Conservation (phyloP, 2,329 filamentous ascomycete species). For the Sporothrix curviconia region DNA sequence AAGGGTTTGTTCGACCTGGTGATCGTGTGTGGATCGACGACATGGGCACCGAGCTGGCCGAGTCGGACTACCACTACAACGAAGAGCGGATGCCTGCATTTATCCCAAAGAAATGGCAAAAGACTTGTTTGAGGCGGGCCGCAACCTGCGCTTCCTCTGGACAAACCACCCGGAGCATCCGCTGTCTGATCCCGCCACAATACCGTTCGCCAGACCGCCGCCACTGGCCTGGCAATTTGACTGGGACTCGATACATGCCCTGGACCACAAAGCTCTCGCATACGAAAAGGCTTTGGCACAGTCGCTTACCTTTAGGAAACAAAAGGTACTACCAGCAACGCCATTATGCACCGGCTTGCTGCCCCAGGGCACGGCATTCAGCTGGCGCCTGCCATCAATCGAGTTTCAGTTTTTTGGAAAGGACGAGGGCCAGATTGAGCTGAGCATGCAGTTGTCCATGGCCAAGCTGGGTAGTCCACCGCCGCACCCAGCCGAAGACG, state of each 20-base stretch:
- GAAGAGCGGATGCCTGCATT: conserved; percentile 63
- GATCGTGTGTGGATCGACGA: conserved; percentile 51
- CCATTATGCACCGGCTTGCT: too few relatives aligned
- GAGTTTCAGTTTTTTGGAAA: conserved; percentile 44
- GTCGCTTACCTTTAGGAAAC: conserved; percentile 23
- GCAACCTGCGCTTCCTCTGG: conserved; percentile 66
- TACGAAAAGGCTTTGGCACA: conserved; percentile 42
- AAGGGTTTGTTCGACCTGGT: conserved; percentile 56
- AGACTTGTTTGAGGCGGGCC: conserved; percentile 71
- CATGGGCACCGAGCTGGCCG: conserved; percentile 49
- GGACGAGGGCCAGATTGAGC: conserved; percentile 40
- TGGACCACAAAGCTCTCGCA: conserved; percentile 53
- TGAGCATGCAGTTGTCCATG: conserved; percentile 46
- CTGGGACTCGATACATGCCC: conserved; percentile 60
- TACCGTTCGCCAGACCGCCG: conserved; percentile 46
- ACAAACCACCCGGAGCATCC: conserved; percentile 65
- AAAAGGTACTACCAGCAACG: neutral
- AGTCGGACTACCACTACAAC: conserved; percentile 58
- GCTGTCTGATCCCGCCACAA: conserved; percentile 47
- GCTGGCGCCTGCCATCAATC: conserved; percentile 15
- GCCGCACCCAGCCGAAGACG: conserved; percentile 25
- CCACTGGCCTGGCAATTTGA: conserved; percentile 61
- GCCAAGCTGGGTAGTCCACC: conserved; percentile 34
- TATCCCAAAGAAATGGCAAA: conserved; percentile 60
- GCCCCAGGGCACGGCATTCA: too few relatives aligned